Conservation (phyloP, 441 rosid genomes). For the Omphalea diandra region DNA sequence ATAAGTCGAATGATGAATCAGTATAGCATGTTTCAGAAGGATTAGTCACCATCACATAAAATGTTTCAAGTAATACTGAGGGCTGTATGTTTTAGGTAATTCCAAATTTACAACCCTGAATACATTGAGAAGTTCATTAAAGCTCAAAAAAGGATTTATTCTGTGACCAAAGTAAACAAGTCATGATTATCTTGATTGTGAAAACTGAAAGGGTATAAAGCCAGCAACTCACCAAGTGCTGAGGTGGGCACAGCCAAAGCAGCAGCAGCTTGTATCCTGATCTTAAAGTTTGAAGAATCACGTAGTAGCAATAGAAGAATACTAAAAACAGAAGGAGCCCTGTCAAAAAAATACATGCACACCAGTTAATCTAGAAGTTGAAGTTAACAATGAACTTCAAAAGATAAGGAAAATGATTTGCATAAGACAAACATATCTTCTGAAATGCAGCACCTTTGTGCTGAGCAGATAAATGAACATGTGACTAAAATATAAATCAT, state of each 20-base stretch:
- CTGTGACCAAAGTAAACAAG: slow-evolving; percentile 5
- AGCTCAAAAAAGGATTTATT: neutral
- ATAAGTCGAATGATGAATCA: neutral
- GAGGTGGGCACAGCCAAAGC: slow-evolving; percentile 86
- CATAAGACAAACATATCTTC: neutral
- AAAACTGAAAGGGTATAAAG: slow-evolving; percentile 8
- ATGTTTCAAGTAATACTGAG: neutral
- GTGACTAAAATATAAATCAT: neutral
- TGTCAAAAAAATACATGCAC: slow-evolving; percentile 31
- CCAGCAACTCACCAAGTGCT: slow-evolving; percentile 48
- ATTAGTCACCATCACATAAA: neutral
- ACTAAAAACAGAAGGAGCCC: slow-evolving; percentile 93
- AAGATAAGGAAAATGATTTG: neutral
- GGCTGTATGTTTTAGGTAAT: too few relatives aligned
- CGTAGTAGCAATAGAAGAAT: slow-evolving; percentile 73
- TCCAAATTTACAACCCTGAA: neutral
- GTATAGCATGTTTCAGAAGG: slow-evolving; percentile 7
- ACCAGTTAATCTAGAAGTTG: neutral
- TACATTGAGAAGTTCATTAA: slow-evolving; percentile 5
- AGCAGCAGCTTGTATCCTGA: slow-evolving; percentile 96
- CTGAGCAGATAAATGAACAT: neutral
- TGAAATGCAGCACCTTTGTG: neutral
- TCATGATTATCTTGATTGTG: slow-evolving; percentile 10
- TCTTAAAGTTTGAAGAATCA: slow-evolving; percentile 91
- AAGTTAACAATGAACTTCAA: neutral